These are phyloP conservation scores for Leptodontidium sp. DNA, from an alignment of 2,329 filamentous ascomycete genomes.

Conservation along the genomic window DNA sequence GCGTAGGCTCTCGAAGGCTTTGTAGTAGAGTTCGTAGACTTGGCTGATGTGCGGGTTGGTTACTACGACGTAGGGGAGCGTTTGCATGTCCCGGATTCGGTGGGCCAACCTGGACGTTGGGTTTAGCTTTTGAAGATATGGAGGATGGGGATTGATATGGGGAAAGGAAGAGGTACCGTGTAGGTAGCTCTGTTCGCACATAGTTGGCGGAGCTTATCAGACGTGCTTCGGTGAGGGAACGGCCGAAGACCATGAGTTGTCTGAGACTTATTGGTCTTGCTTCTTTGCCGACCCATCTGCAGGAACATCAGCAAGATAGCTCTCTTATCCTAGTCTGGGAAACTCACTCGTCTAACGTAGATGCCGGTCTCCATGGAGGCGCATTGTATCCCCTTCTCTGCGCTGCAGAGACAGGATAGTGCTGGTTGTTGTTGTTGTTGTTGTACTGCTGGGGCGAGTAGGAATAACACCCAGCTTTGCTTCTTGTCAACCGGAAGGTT, in stretches of 20 bases:
- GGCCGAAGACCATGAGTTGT: slow-evolving; percentile 96
- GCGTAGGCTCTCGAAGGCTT: slow-evolving; percentile 91
- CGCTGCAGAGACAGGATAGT: background rate
- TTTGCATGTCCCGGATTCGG: slow-evolving; percentile 96
- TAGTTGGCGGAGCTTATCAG: slow-evolving; percentile 97
- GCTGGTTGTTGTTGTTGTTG: background rate
- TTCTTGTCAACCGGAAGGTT: slow-evolving; percentile 41
- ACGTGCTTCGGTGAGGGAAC: slow-evolving; percentile 87
- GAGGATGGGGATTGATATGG: background rate
- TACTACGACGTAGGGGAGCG: slow-evolving; percentile 92
- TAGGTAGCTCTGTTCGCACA: slow-evolving; percentile 92
- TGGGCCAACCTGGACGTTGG: slow-evolving; percentile 76
- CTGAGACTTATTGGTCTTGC: slow-evolving; percentile 95
- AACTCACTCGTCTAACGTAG: slow-evolving; percentile 69
- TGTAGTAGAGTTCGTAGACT: slow-evolving; percentile 96
- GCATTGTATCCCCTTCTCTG: slow-evolving; percentile 36
- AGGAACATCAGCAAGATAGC: slow-evolving; percentile 26
- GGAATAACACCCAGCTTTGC: slow-evolving; percentile 28
- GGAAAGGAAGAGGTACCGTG: slow-evolving; percentile 60
- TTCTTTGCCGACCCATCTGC: slow-evolving; percentile 90
- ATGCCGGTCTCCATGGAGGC: slow-evolving; percentile 67
- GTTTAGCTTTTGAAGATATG: slow-evolving; percentile 1
- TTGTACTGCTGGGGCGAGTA: slow-evolving; percentile 21
- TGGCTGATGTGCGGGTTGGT: slow-evolving; percentile 94
- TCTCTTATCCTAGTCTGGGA: background rate